Base-by-base conservation (phyloP, 2,329 filamentous ascomycete genomes). In the Drechmeria coniospora region DNA sequence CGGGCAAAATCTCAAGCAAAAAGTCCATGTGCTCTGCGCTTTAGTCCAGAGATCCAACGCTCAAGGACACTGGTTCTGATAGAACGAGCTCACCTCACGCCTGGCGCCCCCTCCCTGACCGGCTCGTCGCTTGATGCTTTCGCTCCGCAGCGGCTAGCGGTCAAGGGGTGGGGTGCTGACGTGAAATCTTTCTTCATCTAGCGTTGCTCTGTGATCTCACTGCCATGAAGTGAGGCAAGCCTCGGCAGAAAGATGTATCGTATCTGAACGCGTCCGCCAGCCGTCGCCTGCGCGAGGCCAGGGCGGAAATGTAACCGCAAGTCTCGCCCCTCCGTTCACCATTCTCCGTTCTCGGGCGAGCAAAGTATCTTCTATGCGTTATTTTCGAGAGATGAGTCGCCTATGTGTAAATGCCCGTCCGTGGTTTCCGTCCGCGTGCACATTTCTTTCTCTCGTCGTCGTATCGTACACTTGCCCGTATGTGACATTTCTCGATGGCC, bases 11-110 rank as follows among this genome's bases (percentile, higher is more conserved):
- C n/a, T n/a, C n/a, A n/a, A n/a, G n/a, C n/a, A n/a, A n/a, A n/a
- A n/a, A n/a, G n/a, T n/a, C n/a, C 31, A 65, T 74, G 67, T 74
- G 60, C 65, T 70, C 67, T 53, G 61, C 61, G 61, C 59, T 65
- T 68, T 73, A 74, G 68, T 72, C 68, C 66, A 42, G 54, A 54
- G 53, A 58, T 61, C 65, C 63, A 71, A 64, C 47, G 49, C 59
- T 68, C 55, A 61, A 54, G 58, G 59, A 61, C 57, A 56, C 51
- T 61, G 61, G 65, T 53, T 74, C 68, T 74, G 68, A 72, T 56
- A 68, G 62, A 68, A 63, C 61, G 65, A 69, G 61, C 60, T 21
- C 6, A 13, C 8, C 29, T 14, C 28, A 31, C 25, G 29, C 15
- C 22, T 28, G 22, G 23, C 32, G 29, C 40, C 32, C 36, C 37